These are phyloP conservation scores for Endoconidiophora laricicola DNA, from an alignment of 2,329 filamentous ascomycete species.

Conservation along the genomic window DNA sequence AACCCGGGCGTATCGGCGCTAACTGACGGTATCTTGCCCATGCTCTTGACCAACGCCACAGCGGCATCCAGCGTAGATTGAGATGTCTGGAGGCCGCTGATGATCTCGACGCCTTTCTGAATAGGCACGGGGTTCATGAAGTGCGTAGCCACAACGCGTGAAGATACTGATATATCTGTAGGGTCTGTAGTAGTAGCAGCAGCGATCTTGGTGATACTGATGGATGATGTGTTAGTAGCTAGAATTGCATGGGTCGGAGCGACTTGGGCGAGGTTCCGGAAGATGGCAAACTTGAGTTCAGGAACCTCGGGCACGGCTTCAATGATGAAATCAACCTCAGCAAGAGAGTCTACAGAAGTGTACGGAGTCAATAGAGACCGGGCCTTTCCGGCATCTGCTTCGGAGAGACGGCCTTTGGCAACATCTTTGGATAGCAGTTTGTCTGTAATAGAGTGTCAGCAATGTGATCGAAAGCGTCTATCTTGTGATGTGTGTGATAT, in stretches of 20 bases:
- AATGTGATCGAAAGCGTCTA: not conserved
- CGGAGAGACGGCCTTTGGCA: conserved; percentile 67
- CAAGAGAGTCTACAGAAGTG: conserved; percentile 60
- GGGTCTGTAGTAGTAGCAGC: conserved; percentile 67
- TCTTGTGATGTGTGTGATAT: not conserved
- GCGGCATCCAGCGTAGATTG: conserved; percentile 65
- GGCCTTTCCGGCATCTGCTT: conserved; percentile 60
- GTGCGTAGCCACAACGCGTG: conserved; percentile 84
- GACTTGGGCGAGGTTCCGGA: conserved; percentile 63
- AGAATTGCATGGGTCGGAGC: conserved; percentile 75
- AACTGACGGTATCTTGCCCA: conserved; percentile 83
- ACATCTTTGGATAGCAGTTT: conserved; percentile 91
- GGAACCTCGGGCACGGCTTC: conserved; percentile 93
- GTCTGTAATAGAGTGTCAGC: conserved; percentile 32
- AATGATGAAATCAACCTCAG: conserved; percentile 86
- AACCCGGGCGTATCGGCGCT: conserved; percentile 88
- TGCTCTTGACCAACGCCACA: conserved; percentile 68
- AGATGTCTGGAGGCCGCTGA: conserved; percentile 83
- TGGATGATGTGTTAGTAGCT: conserved; percentile 96
- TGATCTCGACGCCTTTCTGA: conserved; percentile 96
- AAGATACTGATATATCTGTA: conserved; percentile 63
- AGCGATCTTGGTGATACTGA: conserved; percentile 91
- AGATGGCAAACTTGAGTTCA: conserved; percentile 74
- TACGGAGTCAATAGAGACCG: conserved; percentile 52
- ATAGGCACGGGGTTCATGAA: conserved; percentile 99